A percentile compares a stretch with the other conserved stretches of the same genome.
phyloP scores from a whole-genome alignment of 768 basidiomycete species.

The Chalciporus piperatus region DNA sequence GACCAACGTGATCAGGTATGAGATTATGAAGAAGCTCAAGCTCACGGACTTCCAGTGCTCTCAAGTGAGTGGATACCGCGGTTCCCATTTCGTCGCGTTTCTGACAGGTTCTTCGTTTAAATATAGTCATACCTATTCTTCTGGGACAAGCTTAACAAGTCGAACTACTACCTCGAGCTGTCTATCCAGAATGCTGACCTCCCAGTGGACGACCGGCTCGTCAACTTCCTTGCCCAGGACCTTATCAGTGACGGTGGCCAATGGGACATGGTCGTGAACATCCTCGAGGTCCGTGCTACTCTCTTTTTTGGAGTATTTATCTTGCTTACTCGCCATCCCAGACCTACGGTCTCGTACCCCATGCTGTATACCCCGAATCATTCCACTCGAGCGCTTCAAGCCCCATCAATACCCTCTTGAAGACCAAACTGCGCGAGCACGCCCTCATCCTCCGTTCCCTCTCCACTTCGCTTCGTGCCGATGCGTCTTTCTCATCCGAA shows the following conservation, averaged over 20 bases:
- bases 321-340: slow-evolving; percentile 32
- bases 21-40: slow-evolving; percentile 81
- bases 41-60: slow-evolving; percentile 89
- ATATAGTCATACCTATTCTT: slow-evolving; percentile 90
- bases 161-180: slow-evolving; percentile 85
- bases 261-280: slow-evolving; percentile 86
- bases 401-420: slow-evolving; percentile 75
- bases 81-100: not conserved
- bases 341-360: slow-evolving; percentile 87
- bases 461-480: slow-evolving; percentile 48
- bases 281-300: slow-evolving; percentile 48
- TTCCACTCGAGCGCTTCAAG: slow-evolving; percentile 73
- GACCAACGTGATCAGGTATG: slow-evolving; percentile 81
- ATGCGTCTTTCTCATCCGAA: slow-evolving; percentile 42
- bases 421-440: slow-evolving; percentile 90
- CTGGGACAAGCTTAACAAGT: slow-evolving; percentile 94
- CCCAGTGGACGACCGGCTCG: slow-evolving; percentile 79
- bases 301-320: slow-evolving; percentile 2
- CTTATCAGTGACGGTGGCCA: slow-evolving; percentile 92
- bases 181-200: slow-evolving; percentile 78
- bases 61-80: slow-evolving; percentile 49
- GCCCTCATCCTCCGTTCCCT: slow-evolving; percentile 76
- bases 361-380: slow-evolving; percentile 79
- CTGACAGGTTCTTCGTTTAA: slow-evolving; percentile 5
- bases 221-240: slow-evolving; percentile 69